A percentile compares a stretch with the other conserved stretches of the same genome.
These are phyloP conservation scores for Pythium aristosporum DNA, from an alignment of 352 stramenopile genomes.

Conservation along the genomic window DNA sequence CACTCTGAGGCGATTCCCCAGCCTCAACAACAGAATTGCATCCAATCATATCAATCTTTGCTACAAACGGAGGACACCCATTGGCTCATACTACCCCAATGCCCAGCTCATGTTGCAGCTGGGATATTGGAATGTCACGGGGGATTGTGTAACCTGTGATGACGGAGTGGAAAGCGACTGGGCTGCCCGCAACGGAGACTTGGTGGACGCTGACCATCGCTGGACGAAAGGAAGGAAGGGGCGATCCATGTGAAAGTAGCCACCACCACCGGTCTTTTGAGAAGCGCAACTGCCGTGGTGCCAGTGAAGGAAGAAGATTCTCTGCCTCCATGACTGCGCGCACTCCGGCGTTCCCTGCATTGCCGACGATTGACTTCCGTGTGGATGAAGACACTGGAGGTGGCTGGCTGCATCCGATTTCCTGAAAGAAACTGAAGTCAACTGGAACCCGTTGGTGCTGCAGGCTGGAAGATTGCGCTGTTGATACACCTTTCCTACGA, in stretches of 20 bases:
- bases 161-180: background rate
- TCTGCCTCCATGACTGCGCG: too few relatives aligned
- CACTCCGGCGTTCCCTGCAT: too few relatives aligned
- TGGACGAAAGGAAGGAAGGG: background rate
- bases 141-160: background rate
- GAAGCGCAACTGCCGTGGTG: background rate
- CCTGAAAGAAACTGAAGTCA: too few relatives aligned
- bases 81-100: background rate
- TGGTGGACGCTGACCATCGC: background rate
- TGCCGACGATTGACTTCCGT: too few relatives aligned
- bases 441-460: too few relatives aligned
- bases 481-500: background rate
- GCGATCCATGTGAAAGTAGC: background rate
- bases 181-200: background rate
- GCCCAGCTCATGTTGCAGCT: conserved; percentile 8
- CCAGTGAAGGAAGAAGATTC: too few relatives aligned
- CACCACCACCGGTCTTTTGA: background rate
- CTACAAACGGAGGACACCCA: background rate
- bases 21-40: background rate
- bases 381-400: too few relatives aligned
- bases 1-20: background rate
- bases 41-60: background rate
- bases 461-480: too few relatives aligned
- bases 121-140: conserved; percentile 4
- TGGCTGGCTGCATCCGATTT: too few relatives aligned